Base-by-base conservation (phyloP, 139 green algal genomes). In the Axilococcus clingmanii region DNA sequence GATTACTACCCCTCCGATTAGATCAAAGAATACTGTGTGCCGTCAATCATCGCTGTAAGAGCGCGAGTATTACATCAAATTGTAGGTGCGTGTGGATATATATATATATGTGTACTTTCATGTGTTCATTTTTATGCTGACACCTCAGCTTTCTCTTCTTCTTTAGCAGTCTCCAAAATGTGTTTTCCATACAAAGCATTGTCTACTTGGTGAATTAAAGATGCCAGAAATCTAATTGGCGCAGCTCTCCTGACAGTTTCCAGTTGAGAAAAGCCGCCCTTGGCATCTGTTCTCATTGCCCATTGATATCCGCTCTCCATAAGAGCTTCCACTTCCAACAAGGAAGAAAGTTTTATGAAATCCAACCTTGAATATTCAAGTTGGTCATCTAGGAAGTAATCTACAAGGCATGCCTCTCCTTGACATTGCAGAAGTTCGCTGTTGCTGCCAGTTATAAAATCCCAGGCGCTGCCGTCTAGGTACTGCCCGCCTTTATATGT, bases 371-470 rank as follows among this genome's bases (percentile, higher is more conserved):
- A 27, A 23, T 41, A 68, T 11, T 50, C 28, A 17, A 79, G 52
- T 43, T 70, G 32, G 38, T 69, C 65, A 31, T 79, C 71, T n/a
- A 65, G 32, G 36, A 71, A 71, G 35, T 80, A 80, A 57, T 80
- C 72, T 9, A 80, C 20, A 9, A 80, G 32, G 20, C 61, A 61
- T 4, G 72, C 50, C 30, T 51, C 8, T 8, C 63, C 72, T 7
- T 61, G 32, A 30, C 33, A 61, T 27, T 46, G 60, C 5, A 80
- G 48, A 24, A 75, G 38, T 6, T 61, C 40, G 8, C 51, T 59
- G 48, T 78, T 78, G 42, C 48, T 54, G 6, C 34, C 40, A 4
- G 29, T 35, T 5, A 80, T 16, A 19, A 80, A 78, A 53, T 80
- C 72, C 9, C 52, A 57, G 0, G 87, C 40, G 16, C 58, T 74